These are phyloP conservation scores for Microstegium vimineum DNA, from an alignment of 176 grass and related monocot genomes.

Conservation along the genomic window DNA sequence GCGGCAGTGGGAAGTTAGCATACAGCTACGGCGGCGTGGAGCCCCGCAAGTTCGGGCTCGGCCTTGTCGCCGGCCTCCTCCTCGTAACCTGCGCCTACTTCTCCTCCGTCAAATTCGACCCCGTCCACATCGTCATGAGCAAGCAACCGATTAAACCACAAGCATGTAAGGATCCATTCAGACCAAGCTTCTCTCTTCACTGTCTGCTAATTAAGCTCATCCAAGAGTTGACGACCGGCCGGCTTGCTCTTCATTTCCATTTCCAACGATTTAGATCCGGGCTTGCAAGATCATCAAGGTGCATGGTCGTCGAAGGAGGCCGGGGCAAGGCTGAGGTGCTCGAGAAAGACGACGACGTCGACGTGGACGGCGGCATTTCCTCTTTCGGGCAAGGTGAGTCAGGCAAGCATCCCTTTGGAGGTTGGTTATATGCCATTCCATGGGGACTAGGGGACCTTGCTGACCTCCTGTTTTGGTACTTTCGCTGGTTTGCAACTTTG, in stretches of 20 bases:
- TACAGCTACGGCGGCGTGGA: constrained; percentile 35
- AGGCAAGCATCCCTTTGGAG: not conserved
- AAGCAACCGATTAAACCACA: not conserved
- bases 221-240: not conserved
- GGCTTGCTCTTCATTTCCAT: not conserved
- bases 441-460: not conserved
- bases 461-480: not conserved
- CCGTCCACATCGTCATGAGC: constrained; percentile 47
- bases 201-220: not conserved
- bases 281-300: not conserved
- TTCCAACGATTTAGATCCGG: not conserved
- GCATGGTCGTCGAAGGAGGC: constrained; percentile 21
- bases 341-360: constrained; percentile 1
- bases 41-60: constrained; percentile 44
- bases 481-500: not conserved
- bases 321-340: constrained; percentile 37
- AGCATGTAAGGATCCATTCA: not conserved
- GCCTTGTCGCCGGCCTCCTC: constrained; percentile 53
- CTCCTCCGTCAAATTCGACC: constrained; percentile 61
- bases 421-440: not conserved
- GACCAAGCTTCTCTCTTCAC: not conserved
- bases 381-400: constrained; percentile 11
- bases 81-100: constrained; percentile 63
- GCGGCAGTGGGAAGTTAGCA: constrained; percentile 27
- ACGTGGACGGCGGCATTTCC: not conserved